Evolutionary conservation across 1,284 basidiomycete species (phyloP).

Genomic region (Bjerkandera adusta): DNA sequence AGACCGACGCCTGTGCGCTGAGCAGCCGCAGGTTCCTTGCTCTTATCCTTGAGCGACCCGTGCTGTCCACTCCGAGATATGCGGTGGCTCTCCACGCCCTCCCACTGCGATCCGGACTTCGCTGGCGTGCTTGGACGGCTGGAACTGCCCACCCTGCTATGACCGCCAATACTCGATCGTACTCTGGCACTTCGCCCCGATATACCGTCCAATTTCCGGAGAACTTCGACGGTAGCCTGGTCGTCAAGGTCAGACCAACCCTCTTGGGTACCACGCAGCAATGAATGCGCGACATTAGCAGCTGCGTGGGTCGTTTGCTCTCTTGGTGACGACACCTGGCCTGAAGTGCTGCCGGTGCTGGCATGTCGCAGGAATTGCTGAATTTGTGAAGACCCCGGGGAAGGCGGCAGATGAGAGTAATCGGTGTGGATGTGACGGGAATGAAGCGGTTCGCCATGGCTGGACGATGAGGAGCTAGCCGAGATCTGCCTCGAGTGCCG

Average conservation of each 20-base stretch:
- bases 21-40: slow-evolving; percentile 20
- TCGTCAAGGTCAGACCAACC: slow-evolving; percentile 85
- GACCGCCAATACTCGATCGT: slow-evolving; percentile 60
- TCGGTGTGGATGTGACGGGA: slow-evolving; percentile 66
- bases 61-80: slow-evolving; percentile 49
- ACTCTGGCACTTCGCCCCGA: slow-evolving; percentile 67
- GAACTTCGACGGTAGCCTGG: slow-evolving; percentile 85
- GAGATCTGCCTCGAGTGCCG: slow-evolving; percentile 66
- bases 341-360: slow-evolving; percentile 41
- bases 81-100: slow-evolving; percentile 51
- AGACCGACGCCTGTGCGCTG: slow-evolving; percentile 36
- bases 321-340: slow-evolving; percentile 48
- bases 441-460: slow-evolving; percentile 44
- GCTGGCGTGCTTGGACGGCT: slow-evolving; percentile 77
- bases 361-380: slow-evolving; percentile 76
- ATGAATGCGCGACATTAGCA: slow-evolving; percentile 73
- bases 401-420: slow-evolving; percentile 86
- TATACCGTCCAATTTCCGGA: slow-evolving; percentile 92
- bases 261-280: slow-evolving; percentile 78
- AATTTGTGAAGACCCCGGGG: slow-evolving; percentile 82
- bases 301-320: slow-evolving; percentile 52
- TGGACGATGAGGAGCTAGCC: slow-evolving; percentile 63
- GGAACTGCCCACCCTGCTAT: slow-evolving; percentile 56
- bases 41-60: slow-evolving; percentile 29
- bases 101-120: slow-evolving; percentile 61